Evolutionary conservation across 352 stramenopile genomes (phyloP).

Genomic region (Pythium guiyangense): DNA sequence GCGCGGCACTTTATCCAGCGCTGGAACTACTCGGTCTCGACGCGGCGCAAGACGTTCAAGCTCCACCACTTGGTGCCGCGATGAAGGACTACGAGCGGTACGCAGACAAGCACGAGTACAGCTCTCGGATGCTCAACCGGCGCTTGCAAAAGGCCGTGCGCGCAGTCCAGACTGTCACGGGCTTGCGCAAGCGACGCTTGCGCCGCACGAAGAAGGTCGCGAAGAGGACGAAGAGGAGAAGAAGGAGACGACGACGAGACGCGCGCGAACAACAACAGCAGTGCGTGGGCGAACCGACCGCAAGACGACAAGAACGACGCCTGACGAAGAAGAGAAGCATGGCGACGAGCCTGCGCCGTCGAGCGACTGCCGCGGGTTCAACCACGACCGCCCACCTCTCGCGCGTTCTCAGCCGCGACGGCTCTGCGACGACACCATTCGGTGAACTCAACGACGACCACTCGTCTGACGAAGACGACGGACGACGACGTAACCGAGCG

Average conservation of each 20-base stretch:
- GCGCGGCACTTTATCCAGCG: conserved; percentile 85
- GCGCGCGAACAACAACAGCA: neutral
- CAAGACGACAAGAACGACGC: neutral
- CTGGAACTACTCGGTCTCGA: conserved; percentile 87
- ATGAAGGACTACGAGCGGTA: conserved; percentile 56
- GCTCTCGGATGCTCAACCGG: conserved; percentile 35
- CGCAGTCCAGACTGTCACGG: conserved; percentile 46
- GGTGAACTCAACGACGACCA: conserved; percentile 4
- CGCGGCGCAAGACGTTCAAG: conserved; percentile 69
- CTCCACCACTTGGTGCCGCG: conserved; percentile 70
- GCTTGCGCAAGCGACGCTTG: conserved; percentile 16
- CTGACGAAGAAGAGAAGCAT: neutral
- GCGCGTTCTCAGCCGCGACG: conserved; percentile 12
- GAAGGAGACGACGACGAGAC: neutral
- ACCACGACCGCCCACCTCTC: conserved; percentile 36
- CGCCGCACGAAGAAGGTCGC: conserved; percentile 11
- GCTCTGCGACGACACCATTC: conserved; percentile 16
- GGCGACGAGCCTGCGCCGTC: neutral
- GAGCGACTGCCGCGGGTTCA: conserved; percentile 26
- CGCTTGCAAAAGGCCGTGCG: conserved; percentile 65
- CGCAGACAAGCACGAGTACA: conserved; percentile 29
- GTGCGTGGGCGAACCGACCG: neutral
- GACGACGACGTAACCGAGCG: conserved; percentile 18
- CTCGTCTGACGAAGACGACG: conserved; percentile 2
- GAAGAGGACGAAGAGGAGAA: conserved; percentile 9